Evolutionary conservation across 768 basidiomycete species (phyloP).

Genomic region (Chalciporus piperatus): DNA sequence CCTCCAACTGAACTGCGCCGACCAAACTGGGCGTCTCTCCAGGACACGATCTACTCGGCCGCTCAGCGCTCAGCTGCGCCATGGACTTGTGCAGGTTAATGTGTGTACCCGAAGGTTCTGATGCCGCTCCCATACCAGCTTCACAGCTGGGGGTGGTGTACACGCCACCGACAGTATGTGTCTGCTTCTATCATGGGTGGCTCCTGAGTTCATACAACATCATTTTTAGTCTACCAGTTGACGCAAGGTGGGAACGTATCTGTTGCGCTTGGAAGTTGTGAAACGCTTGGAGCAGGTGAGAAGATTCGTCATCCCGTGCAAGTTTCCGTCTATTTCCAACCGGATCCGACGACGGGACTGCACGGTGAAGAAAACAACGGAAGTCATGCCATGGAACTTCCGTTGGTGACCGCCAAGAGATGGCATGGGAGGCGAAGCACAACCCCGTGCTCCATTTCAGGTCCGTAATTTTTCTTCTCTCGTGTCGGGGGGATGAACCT

Average conservation of each 20-base stretch:
- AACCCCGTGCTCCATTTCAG: slow-evolving; percentile 67
- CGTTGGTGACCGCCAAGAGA: slow-evolving; percentile 58
- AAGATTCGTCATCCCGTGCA: background rate
- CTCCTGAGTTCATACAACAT: background rate
- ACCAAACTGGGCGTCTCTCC: background rate
- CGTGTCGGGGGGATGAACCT: background rate
- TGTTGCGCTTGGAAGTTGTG: slow-evolving; percentile 14
- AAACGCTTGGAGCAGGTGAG: slow-evolving; percentile 18
- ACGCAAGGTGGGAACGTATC: slow-evolving; percentile 11
- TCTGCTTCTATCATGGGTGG: background rate
- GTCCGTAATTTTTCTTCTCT: slow-evolving; percentile 31
- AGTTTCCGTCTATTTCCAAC: slow-evolving; percentile 33
- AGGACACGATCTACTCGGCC: background rate
- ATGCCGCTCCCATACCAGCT: background rate
- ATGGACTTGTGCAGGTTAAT: background rate
- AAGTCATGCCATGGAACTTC: slow-evolving; percentile 59
- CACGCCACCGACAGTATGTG: background rate
- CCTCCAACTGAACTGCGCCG: too few relatives aligned
- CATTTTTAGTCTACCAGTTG: slow-evolving; percentile 5
- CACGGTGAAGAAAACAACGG: slow-evolving; percentile 37
- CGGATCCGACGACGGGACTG: slow-evolving; percentile 52
- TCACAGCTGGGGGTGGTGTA: background rate
- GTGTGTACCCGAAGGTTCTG: background rate
- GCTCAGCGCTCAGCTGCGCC: background rate
- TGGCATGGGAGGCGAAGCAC: slow-evolving; percentile 70